Percentiles rank a stretch among this genome's conserved stretches.
Evolutionary conservation across 208 protist species (phyloP).

Genomic region (Leishmania tropica): DNA sequence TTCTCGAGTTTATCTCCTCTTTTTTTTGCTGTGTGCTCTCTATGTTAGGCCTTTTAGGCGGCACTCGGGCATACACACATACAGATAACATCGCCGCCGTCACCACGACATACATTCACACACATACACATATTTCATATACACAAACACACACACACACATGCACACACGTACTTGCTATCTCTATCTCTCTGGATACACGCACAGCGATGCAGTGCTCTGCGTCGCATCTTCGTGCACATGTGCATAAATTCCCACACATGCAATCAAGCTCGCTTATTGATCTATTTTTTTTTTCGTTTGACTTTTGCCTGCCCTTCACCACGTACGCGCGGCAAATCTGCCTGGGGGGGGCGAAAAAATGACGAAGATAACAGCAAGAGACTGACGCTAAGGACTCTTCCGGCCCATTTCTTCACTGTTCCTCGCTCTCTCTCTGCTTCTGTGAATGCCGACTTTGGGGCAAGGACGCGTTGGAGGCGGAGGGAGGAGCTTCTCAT

Average conservation of each 20-base stretch:
- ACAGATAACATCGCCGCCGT: not conserved
- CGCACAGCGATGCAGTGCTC: not conserved
- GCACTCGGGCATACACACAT: not conserved
- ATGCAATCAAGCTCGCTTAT: not conserved
- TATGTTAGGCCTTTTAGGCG: not conserved
- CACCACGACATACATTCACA: not conserved
- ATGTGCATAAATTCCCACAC: not conserved
- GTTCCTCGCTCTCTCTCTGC: not conserved
- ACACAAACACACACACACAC: not conserved
- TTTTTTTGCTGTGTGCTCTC: constrained; percentile 2
- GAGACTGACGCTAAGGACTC: not conserved
- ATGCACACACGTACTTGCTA: not conserved
- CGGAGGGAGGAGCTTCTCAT: not conserved
- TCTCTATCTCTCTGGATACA: not conserved
- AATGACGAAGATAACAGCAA: not conserved
- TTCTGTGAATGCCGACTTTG: not conserved
- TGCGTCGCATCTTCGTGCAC: not conserved
- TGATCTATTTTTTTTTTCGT: not conserved
- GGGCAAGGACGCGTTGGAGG: not conserved
- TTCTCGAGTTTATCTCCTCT: not conserved
- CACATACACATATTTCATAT: not conserved
- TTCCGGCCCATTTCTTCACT: not conserved
- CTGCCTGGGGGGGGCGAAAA: not conserved
- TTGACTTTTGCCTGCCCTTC: not conserved
- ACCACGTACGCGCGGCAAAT: not conserved